phyloP scores from a whole-genome alignment of 1,284 basidiomycete genomes.

The Leccinum pallidistipes region DNA sequence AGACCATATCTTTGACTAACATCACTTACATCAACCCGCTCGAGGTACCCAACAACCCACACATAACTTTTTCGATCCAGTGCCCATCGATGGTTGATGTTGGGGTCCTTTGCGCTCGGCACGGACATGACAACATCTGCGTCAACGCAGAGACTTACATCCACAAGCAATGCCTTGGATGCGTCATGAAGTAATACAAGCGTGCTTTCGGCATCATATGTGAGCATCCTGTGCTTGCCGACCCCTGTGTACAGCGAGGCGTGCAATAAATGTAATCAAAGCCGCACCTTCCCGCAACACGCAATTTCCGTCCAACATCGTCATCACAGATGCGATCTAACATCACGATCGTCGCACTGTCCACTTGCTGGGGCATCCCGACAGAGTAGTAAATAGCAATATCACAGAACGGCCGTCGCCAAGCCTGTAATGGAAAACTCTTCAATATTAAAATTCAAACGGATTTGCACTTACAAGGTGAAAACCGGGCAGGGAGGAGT shows the following conservation, averaged over 20 bases:
- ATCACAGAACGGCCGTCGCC: not conserved
- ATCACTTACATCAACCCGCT: slow-evolving; percentile 43
- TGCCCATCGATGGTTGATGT: slow-evolving; percentile 43
- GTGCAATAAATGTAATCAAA: slow-evolving; percentile 21
- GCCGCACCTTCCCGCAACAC: slow-evolving; percentile 48
- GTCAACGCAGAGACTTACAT: slow-evolving; percentile 51
- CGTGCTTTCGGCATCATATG: slow-evolving; percentile 48
- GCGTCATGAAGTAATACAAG: slow-evolving; percentile 49
- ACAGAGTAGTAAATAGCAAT: not conserved
- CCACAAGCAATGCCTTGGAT: slow-evolving; percentile 49
- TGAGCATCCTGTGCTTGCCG: slow-evolving; percentile 44
- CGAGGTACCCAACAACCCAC: slow-evolving; percentile 56
- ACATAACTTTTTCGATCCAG: slow-evolving; percentile 50
- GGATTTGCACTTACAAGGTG: not conserved
- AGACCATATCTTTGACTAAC: slow-evolving; percentile 5
- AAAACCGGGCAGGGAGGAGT: not conserved
- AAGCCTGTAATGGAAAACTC: not conserved
- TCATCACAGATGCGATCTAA: slow-evolving; percentile 35
- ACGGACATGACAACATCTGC: slow-evolving; percentile 23
- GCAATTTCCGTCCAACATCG: slow-evolving; percentile 44
- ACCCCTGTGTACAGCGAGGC: slow-evolving; percentile 15
- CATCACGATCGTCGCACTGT: slow-evolving; percentile 38
- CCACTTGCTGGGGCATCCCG: slow-evolving; percentile 39
- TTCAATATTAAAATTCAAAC: slow-evolving; percentile 2
- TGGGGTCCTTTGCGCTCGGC: slow-evolving; percentile 6